phyloP scores from a whole-genome alignment of 441 rosid genomes.

The Syzygium syzygioides region DNA sequence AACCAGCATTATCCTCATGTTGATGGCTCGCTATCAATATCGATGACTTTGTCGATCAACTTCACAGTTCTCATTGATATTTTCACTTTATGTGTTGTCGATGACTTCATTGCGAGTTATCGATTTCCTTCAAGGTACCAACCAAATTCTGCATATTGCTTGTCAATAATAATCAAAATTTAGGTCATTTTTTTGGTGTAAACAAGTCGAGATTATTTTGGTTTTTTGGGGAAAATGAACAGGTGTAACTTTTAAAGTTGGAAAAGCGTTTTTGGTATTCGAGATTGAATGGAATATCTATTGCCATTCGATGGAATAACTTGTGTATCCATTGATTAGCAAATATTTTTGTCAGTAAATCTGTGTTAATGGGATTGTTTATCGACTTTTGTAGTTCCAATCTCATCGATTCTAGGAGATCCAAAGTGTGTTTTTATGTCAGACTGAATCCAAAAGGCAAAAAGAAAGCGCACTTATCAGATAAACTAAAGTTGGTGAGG shows the following conservation, averaged over 20 bases:
- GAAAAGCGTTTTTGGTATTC: too few relatives aligned
- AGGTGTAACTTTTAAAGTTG: too few relatives aligned
- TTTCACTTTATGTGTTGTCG: not conserved
- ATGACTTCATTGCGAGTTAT: not conserved
- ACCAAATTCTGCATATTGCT: too few relatives aligned
- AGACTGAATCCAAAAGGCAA: not conserved
- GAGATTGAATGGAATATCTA: too few relatives aligned
- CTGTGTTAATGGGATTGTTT: not conserved
- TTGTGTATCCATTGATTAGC: not conserved
- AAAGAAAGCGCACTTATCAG: not conserved
- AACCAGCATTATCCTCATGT: not conserved
- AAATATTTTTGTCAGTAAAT: not conserved
- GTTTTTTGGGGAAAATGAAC: too few relatives aligned
- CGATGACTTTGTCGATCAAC: not conserved
- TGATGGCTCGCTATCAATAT: not conserved
- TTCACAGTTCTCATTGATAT: not conserved
- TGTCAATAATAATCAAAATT: not conserved
- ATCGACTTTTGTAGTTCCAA: not conserved
- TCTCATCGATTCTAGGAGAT: not conserved
- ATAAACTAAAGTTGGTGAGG: not conserved
- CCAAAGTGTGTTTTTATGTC: not conserved
- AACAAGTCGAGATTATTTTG: too few relatives aligned
- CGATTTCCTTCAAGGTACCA: too few relatives aligned
- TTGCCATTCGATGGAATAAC: not conserved
- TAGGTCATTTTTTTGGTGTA: not conserved